Evolutionary conservation across 495 filamentous ascomycete genomes (phyloP), one percentile per base, ranked within the genome.

Genomic region (Lasiosphaeria miniovina): DNA sequence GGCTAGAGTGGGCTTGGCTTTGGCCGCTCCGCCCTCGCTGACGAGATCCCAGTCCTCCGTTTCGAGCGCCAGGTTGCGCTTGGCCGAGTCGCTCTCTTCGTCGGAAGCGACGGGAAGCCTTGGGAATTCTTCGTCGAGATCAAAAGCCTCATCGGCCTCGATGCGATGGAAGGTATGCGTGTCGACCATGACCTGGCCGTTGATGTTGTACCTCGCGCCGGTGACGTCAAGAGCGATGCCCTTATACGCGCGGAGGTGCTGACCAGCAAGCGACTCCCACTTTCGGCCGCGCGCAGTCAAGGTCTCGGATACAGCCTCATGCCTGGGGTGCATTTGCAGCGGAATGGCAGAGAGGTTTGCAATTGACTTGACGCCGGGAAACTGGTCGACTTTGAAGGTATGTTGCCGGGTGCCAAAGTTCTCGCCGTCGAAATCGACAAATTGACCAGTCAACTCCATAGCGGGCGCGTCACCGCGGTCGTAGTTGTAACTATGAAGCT

Each of bases 371-470:
- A 81, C 83, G 6, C 84, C 85, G 4, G 62, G 58, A 59, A 80
- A 88, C 3, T 46, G 33, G 10, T 57, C 63, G 31, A 87, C 75
- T 3, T 52, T 49, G 38, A 80, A 69, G 3, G 61, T 61, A 1
- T 71, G 45, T 32, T 63, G 63, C 31, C 65, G 63, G 1, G 65
- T 71, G 7, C 85, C 83, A 49, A 86, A 86, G 0, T 66, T 66
- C 1, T 71, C 71, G 4, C 85, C 85, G 60, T 86, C 78, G 48
- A 73, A 83, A 57, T 86, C 81, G 41, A 85, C 69, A 46, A 77
- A 79, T 11, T 73, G 55, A 49, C 59, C 67, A 0, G 36, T n/a
- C 45, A 61, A 54, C 24, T 36, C 12, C 35, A 61, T 54, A 8
- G 72, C 45, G 1, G 61, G 35, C 33, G 36, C 71, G 7, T 51